A percentile compares a stretch with the other conserved stretches of the same genome.
Evolutionary conservation across 345 rosid genomes (phyloP).

Genomic region (Linum usitatissimum): DNA sequence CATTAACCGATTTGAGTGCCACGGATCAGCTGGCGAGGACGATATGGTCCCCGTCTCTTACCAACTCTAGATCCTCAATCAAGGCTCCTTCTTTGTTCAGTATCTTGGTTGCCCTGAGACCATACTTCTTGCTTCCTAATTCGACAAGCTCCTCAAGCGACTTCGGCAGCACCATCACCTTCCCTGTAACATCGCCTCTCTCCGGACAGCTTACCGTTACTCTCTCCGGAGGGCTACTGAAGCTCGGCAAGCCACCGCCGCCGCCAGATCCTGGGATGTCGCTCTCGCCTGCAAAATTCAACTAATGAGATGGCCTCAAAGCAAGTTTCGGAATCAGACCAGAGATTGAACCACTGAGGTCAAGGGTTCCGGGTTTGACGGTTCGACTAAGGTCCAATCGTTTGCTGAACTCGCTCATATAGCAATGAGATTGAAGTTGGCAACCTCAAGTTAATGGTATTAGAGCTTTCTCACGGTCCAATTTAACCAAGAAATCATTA

Average conservation of each 20-base stretch:
- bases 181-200: slow-evolving; percentile 30
- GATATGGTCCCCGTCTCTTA: slow-evolving; percentile 79
- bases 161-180: slow-evolving; percentile 48
- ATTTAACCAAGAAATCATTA: no score
- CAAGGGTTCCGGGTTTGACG: no score
- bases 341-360: no score
- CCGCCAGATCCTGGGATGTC: slow-evolving; percentile 12
- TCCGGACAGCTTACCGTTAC: slow-evolving; percentile 51
- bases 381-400: no score
- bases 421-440: no score
- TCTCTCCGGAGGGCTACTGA: slow-evolving; percentile 24
- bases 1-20: no score
- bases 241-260: slow-evolving; percentile 7
- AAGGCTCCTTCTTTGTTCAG: slow-evolving; percentile 53
- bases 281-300: slow-evolving; percentile 10
- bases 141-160: slow-evolving; percentile 48
- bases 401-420: no score
- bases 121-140: slow-evolving; percentile 39
- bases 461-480: no score
- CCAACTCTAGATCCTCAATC: slow-evolving; percentile 54
- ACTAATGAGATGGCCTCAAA: no score
- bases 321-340: no score
- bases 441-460: no score
- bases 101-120: slow-evolving; percentile 37
- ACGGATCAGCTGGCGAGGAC: slow-evolving; percentile 25